Percentiles rank a stretch among this genome's conserved stretches.
Evolutionary conservation across 176 grass and related monocot genomes (phyloP).

Genomic region (Avena eriantha): DNA sequence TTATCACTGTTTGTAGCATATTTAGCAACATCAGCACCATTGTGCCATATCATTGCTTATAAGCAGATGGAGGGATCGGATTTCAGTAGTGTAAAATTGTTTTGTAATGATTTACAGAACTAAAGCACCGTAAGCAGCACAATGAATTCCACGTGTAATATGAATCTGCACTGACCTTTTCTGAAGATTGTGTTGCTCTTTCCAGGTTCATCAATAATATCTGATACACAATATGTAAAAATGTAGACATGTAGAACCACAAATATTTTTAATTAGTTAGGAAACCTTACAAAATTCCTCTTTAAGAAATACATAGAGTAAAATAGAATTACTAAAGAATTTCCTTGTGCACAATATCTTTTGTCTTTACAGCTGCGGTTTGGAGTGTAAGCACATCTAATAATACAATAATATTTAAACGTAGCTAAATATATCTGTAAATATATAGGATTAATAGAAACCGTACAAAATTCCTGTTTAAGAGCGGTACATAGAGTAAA

Average conservation of each 20-base stretch:
- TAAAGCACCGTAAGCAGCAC: not conserved
- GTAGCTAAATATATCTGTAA: no score
- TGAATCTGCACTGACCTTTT: not conserved
- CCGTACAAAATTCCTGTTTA: no score
- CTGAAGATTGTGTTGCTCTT: no score
- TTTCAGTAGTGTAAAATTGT: not conserved
- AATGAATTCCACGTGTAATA: not conserved
- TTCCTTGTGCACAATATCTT: not conserved
- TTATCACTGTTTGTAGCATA: no score
- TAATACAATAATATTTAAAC: no score
- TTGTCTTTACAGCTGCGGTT: not conserved
- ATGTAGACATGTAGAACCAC: not conserved
- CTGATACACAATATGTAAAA: no score
- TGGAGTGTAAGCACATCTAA: no score
- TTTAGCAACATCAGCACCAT: no score
- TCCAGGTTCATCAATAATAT: no score
- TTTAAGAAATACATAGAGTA: not conserved
- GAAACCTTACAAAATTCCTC: not conserved
- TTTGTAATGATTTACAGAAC: not conserved
- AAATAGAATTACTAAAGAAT: not conserved
- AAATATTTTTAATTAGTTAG: not conserved
- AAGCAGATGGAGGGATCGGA: not conserved
- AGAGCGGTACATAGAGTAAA: no score
- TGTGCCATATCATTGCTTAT: not conserved
- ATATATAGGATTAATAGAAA: no score